Conservation (phyloP, 805 yeast genomes). For the Sugiyamaella floridensis region DNA sequence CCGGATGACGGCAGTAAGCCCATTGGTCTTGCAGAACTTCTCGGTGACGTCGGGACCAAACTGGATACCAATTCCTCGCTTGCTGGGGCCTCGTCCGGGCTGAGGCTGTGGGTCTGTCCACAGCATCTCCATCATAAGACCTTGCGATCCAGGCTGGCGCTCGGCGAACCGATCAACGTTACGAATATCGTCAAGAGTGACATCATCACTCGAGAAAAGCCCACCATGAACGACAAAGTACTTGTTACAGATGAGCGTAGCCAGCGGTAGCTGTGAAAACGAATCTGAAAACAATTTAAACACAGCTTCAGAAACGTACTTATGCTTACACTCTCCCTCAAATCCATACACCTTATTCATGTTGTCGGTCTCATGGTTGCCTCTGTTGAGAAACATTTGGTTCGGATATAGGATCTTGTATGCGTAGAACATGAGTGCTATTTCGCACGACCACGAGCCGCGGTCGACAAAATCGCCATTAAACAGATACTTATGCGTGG, state of each 20-base stretch:
- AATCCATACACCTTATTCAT: constrained; percentile 97
- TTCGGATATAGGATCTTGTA: constrained; percentile 72
- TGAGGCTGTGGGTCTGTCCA: constrained; percentile 94
- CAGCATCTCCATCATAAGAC: constrained; percentile 89
- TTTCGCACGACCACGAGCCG: constrained; percentile 98
- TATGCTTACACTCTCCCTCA: constrained; percentile 89
- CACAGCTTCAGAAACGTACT: constrained; percentile 64
- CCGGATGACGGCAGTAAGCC: constrained; percentile 72
- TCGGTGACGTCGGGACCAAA: constrained; percentile 95
- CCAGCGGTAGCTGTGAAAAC: constrained; percentile 79
- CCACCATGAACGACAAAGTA: constrained; percentile 96
- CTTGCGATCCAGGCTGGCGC: constrained; percentile 82
- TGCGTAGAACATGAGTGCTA: constrained; percentile 71
- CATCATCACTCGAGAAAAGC: constrained; percentile 67
- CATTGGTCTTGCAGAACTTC: constrained; percentile 63
- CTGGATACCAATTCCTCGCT: constrained; percentile 92
- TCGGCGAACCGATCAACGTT: constrained; percentile 57
- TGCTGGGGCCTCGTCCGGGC: constrained; percentile 77
- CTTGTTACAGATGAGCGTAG: constrained; percentile 67
- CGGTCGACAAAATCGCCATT: constrained; percentile 98
- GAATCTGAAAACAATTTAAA: constrained; percentile 81
- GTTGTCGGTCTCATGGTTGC: constrained; percentile 93
- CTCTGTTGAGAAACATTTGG: constrained; percentile 72
- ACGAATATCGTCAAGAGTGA: constrained; percentile 68
- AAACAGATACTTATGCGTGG: constrained; percentile 69